Evolutionary conservation across 768 basidiomycete species (phyloP).

Genomic region (Tricholoma sp.): DNA sequence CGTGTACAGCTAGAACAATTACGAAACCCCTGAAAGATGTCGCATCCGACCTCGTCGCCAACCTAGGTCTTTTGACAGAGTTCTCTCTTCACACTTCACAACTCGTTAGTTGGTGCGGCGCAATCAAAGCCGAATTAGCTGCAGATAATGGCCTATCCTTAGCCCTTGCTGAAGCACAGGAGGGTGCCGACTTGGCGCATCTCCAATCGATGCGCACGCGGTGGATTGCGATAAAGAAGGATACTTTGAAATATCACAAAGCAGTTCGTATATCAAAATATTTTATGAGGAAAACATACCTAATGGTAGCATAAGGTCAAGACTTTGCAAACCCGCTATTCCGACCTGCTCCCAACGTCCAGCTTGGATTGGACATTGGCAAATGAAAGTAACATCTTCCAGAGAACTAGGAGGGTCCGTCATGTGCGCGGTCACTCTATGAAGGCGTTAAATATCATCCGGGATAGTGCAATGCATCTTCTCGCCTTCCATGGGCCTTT

Average conservation of each 20-base stretch:
- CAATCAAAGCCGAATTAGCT: slow-evolving; percentile 16
- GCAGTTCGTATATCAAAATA: slow-evolving; percentile 5
- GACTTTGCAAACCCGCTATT: slow-evolving; percentile 4
- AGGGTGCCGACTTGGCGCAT: background rate
- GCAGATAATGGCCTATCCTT: slow-evolving; percentile 1
- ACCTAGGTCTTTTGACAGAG: slow-evolving; percentile 28
- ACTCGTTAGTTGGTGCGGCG: slow-evolving; percentile 28
- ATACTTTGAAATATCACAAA: slow-evolving; percentile 12
- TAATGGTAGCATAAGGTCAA: slow-evolving; percentile 6
- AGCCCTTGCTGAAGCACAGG: slow-evolving; percentile 4
- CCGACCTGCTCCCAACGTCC: background rate
- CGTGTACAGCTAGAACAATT: slow-evolving; percentile 21
- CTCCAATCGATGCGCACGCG: slow-evolving; percentile 1
- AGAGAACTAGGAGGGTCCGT: background rate
- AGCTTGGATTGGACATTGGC: background rate
- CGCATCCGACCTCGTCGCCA: slow-evolving; percentile 32
- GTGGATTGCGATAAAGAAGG: slow-evolving; percentile 10
- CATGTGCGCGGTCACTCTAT: background rate
- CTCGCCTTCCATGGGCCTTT: slow-evolving; percentile 9
- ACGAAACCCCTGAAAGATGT: slow-evolving; percentile 31
- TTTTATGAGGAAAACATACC: background rate
- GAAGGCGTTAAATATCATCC: slow-evolving; percentile 8
- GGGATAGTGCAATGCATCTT: slow-evolving; percentile 9
- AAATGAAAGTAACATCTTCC: background rate
- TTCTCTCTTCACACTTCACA: slow-evolving; percentile 23